phyloP scores from a whole-genome alignment of 495 filamentous ascomycete genomes.

The Talaromyces thailandensis region DNA sequence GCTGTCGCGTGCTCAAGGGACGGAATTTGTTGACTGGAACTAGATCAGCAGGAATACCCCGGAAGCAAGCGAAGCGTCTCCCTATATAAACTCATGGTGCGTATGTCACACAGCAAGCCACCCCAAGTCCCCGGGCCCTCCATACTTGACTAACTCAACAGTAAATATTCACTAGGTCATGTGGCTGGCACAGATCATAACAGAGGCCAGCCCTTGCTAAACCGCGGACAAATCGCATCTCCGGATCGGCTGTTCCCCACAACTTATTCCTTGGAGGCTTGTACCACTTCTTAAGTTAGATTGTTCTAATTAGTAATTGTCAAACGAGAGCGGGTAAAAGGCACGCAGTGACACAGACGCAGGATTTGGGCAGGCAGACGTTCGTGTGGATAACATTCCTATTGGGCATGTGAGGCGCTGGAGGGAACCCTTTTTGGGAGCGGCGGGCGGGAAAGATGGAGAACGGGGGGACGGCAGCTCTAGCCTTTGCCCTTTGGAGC shows the following conservation, averaged over 20 bases:
- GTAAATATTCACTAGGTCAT: not conserved
- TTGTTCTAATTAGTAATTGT: too few species aligned
- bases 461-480: not conserved
- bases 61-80: not conserved
- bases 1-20: not conserved
- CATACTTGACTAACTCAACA: not conserved
- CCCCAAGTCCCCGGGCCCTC: not conserved
- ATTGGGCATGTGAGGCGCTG: not conserved
- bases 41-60: not conserved
- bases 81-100: not conserved
- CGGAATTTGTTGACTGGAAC: not conserved
- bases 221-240: not conserved
- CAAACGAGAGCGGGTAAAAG: not conserved
- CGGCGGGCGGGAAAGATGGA: not conserved
- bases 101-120: not conserved
- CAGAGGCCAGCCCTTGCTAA: not conserved
- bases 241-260: not conserved
- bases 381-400: not conserved
- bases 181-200: slow-evolving; percentile 1
- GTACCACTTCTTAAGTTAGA: too few species aligned
- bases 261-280: not conserved
- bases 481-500: too few species aligned
- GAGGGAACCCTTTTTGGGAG: not conserved
- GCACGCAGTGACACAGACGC: not conserved
- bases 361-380: not conserved